These are phyloP conservation scores for maize (Zea mays) DNA, from an alignment of 176 grass and related monocot species.

Conservation along the genomic window Zm-B73-REFERENCE-NAM-5.0 NC_050100.1:58207001-58207500, in stretches of 20 bases:
- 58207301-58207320: conserved; percentile 80
- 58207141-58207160: too few species aligned
- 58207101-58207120: too few species aligned
- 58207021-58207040: too few species aligned
- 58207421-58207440: conserved; percentile 92
- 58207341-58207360: conserved; percentile 86
- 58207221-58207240: conserved; percentile 16
- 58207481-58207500: conserved; percentile 88
- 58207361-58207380: conserved; percentile 85
- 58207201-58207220: conserved; percentile 12
- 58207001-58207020: conserved; percentile 2
- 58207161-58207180: too few species aligned
- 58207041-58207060: too few species aligned
- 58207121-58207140: too few species aligned
- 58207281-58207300: conserved; percentile 73
- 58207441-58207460: conserved; percentile 94
- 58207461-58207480: conserved; percentile 78
- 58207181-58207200: background rate
- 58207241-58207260: conserved; percentile 53
- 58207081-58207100: too few species aligned
- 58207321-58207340: conserved; percentile 84
- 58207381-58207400: conserved; percentile 91
- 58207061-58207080: too few species aligned
- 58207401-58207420: conserved; percentile 96
- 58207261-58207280: conserved; percentile 87